Percentiles rank a stretch among this genome's conserved stretches.
These are phyloP conservation scores for Avena sativa DNA, from an alignment of 176 grass and related monocot species.

Conservation along the genomic window DNA sequence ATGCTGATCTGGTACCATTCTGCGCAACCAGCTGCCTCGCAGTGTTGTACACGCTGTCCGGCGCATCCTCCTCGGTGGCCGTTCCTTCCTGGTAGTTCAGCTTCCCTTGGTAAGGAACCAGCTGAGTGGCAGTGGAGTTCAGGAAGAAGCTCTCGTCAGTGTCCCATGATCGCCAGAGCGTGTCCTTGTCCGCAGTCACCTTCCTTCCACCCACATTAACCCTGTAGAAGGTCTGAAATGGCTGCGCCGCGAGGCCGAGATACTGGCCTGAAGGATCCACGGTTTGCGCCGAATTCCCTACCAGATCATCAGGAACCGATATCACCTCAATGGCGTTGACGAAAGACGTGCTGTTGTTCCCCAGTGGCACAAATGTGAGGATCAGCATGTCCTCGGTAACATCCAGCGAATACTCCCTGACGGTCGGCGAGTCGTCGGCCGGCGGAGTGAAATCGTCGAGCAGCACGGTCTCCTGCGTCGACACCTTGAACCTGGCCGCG, in stretches of 20 bases:
- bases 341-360: conserved; percentile 50
- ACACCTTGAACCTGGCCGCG: conserved; percentile 60
- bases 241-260: conserved; percentile 56
- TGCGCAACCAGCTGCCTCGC: conserved; percentile 60
- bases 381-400: conserved; percentile 66
- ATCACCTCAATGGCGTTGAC: conserved; percentile 86
- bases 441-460: conserved; percentile 67
- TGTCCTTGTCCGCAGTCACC: conserved; percentile 81
- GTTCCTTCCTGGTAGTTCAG: conserved; percentile 57
- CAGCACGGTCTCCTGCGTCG: conserved; percentile 77
- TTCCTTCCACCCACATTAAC: conserved; percentile 74
- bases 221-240: conserved; percentile 70
- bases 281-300: conserved; percentile 58
- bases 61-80: conserved; percentile 63
- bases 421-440: conserved; percentile 38
- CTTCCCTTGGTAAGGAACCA: conserved; percentile 29
- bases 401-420: conserved; percentile 80
- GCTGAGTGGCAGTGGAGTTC: conserved; percentile 31
- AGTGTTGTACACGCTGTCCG: conserved; percentile 75
- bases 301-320: conserved; percentile 75
- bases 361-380: conserved; percentile 75
- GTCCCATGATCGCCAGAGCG: conserved; percentile 73
- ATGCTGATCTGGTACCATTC: conserved; percentile 40
- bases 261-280: conserved; percentile 60
- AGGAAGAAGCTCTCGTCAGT: conserved; percentile 55